Percentiles rank a stretch among this genome's conserved stretches.
phyloP scores from a whole-genome alignment of 2,329 filamentous ascomycete genomes.

The Colletotrichum gloeosporioides region DNA sequence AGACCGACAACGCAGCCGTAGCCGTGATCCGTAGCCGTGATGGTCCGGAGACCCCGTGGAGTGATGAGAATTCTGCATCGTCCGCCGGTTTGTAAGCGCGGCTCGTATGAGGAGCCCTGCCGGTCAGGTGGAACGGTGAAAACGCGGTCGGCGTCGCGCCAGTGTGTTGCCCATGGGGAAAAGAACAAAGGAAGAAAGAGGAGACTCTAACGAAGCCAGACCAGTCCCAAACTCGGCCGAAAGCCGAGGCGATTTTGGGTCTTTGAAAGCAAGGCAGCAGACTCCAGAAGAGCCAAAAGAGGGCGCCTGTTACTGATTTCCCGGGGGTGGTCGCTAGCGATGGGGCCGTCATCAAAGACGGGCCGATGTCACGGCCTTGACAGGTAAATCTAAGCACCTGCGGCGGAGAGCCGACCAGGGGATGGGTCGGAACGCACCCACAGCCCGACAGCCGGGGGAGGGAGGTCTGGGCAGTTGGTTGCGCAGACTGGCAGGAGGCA shows the following conservation, averaged over 20 bases:
- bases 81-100: background rate
- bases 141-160: constrained; percentile 9
- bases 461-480: background rate
- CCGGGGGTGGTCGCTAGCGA: background rate
- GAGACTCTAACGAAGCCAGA: background rate
- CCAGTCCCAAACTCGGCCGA: constrained; percentile 14
- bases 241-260: background rate
- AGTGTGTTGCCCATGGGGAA: constrained; percentile 19
- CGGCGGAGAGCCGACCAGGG: constrained; percentile 5
- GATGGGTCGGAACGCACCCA: constrained; percentile 9
- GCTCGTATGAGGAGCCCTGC: background rate
- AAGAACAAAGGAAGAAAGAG: constrained; percentile 18
- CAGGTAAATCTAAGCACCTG: constrained; percentile 19
- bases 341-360: constrained; percentile 22
- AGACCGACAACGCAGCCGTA: background rate
- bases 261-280: background rate
- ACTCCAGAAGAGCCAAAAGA: background rate
- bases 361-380: constrained; percentile 19
- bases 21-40: background rate
- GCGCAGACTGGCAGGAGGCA: background rate
- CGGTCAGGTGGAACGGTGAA: constrained; percentile 10
- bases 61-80: background rate
- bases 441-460: constrained; percentile 4
- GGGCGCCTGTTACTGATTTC: background rate
- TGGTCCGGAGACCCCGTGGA: constrained; percentile 9